These are phyloP conservation scores for Coprinopsis strossmayeri DNA, from an alignment of 768 basidiomycete species.

Conservation along the genomic window DNA sequence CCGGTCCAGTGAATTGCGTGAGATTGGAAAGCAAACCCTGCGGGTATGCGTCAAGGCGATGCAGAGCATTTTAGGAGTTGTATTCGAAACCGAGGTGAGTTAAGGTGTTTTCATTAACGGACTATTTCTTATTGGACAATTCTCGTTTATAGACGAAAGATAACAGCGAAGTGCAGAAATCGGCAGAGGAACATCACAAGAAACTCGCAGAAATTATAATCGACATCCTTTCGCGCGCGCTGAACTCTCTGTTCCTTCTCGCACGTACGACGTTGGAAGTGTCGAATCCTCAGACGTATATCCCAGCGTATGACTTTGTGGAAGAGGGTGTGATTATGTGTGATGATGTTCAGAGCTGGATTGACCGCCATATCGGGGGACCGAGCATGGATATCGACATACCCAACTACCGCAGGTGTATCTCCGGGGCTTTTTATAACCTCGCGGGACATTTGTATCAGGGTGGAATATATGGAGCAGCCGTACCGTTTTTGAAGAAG, in stretches of 20 bases:
- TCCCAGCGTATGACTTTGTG: slow-evolving; percentile 40
- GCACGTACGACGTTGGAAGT: slow-evolving; percentile 37
- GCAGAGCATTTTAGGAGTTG: no score
- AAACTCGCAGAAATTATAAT: neutral
- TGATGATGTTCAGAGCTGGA: slow-evolving; percentile 15
- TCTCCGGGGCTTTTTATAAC: slow-evolving; percentile 69
- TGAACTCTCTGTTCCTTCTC: slow-evolving; percentile 53
- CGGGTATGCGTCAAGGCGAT: no score
- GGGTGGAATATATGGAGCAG: slow-evolving; percentile 49
- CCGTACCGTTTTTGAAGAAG: slow-evolving; percentile 60
- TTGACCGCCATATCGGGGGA: slow-evolving; percentile 9
- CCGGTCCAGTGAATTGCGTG: slow-evolving; percentile 1
- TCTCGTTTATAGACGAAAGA: no score
- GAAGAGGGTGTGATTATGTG: slow-evolving; percentile 33
- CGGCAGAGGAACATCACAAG: neutral
- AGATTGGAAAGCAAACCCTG: neutral
- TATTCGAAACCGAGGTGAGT: neutral
- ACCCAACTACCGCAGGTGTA: slow-evolving; percentile 59
- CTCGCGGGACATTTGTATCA: slow-evolving; percentile 68
- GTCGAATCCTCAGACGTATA: slow-evolving; percentile 39
- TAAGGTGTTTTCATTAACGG: neutral
- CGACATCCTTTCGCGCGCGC: slow-evolving; percentile 34
- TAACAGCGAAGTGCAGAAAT: no score
- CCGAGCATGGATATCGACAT: slow-evolving; percentile 17
- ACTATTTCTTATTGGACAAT: neutral